Percentiles rank a stretch among this genome's conserved stretches.
Conservation (phyloP, 352 stramenopile species). For the Globisporangium spinosum region DNA sequence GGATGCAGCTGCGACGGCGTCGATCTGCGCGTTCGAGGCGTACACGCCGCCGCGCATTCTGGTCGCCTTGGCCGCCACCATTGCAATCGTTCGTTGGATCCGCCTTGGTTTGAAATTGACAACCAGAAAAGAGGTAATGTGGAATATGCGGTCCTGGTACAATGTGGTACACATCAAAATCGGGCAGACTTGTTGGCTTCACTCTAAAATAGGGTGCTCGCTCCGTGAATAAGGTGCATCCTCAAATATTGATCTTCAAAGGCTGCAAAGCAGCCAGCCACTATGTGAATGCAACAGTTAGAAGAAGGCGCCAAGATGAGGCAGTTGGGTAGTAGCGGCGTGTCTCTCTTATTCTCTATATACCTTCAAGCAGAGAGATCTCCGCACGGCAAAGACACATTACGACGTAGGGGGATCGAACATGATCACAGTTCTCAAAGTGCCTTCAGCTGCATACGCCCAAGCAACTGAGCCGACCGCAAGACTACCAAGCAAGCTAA, state of each 20-base stretch:
- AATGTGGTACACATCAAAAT: neutral
- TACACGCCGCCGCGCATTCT: constrained; percentile 20
- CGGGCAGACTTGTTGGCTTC: no score
- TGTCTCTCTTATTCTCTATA: neutral
- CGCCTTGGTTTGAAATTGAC: neutral
- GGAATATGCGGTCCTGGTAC: neutral
- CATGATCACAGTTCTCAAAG: constrained; percentile 8
- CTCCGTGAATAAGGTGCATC: no score
- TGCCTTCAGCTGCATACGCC: constrained; percentile 1
- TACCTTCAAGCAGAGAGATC: neutral
- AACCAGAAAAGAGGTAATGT: neutral
- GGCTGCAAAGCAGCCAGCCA: neutral
- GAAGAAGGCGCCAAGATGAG: neutral
- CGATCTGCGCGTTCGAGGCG: constrained; percentile 36
- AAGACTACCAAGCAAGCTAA: constrained; percentile 10
- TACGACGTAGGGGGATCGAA: neutral
- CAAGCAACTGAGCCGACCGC: neutral
- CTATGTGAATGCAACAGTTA: neutral
- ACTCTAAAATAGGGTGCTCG: no score
- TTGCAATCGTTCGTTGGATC: neutral
- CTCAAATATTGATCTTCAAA: neutral
- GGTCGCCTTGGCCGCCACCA: neutral
- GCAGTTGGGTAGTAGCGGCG: neutral
- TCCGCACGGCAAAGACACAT: no score
- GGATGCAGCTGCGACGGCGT: constrained; percentile 32